Evolutionary conservation across 371 early-diverging fungal genomes (phyloP), one percentile per base, ranked within the genome.

Genomic region (Dichotomocladium elegans): DNA sequence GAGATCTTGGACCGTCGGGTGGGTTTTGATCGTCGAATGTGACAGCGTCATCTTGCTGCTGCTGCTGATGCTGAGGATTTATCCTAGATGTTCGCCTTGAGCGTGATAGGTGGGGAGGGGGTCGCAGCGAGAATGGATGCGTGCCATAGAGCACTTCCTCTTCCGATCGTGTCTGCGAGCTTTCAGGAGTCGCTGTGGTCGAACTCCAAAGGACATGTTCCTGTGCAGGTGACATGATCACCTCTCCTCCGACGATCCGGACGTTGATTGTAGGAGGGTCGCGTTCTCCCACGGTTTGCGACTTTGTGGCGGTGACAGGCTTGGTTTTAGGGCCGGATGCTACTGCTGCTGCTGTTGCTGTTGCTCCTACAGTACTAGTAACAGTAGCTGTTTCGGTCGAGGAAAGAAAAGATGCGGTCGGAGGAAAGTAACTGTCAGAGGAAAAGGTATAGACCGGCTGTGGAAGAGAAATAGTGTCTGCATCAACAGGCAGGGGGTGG

Each of bases 21-120:
- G 21, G n/a, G 25, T 21, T 30, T 15, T 1, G 46, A 45, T 9
- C 9, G 28, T n/a, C n/a, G n/a, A n/a, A n/a, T n/a, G n/a, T n/a
- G n/a, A n/a, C n/a, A n/a, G n/a, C 37, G 7, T 15, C 21, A 1
- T 37, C 37, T 44, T 30, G 19, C 50, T 15, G 47, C 24, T 42
- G 47, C 30, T 22, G 55, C 30, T 8, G 56, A 11, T 15, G 31
- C 42, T 21, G 62, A 14, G 47, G 54, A n/a, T 41, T 30, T 19
- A 54, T 58, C 31, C 61, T 60, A 9, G 74, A 70, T 2, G 55
- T 41, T 6, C 68, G 51, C 12, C 63, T 55, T 33, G 68, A 58
- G 26, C 64, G 70, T 1, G 54, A 28, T 0, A 67, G 34, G 51
- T 70, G 74, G 5, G 74, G 67, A 15, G 74, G 74, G 26, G 74